phyloP scores from a whole-genome alignment of 2,329 filamentous ascomycete species.

The Fusarium nelsonii region DNA sequence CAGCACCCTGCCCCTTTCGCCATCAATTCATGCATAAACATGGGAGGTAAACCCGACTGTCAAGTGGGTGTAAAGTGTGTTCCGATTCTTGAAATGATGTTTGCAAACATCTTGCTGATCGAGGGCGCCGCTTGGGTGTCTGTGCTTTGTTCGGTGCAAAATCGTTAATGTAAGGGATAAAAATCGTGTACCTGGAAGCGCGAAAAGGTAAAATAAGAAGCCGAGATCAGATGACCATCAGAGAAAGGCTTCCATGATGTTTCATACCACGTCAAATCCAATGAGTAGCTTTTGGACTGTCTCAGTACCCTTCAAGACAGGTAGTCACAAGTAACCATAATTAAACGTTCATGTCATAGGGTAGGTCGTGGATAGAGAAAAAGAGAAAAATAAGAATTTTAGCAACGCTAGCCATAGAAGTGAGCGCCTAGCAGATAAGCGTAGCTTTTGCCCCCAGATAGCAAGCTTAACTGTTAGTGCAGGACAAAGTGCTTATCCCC shows the following conservation, averaged over 20 bases:
- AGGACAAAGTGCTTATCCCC: neutral
- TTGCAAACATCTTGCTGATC: too few relatives aligned
- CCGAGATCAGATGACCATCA: too few relatives aligned
- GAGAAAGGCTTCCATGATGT: too few relatives aligned
- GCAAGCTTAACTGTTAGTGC: neutral
- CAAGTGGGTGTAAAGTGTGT: neutral
- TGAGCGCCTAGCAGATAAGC: neutral
- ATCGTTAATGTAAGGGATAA: too few relatives aligned
- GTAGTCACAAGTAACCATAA: too few relatives aligned
- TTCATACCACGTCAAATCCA: too few relatives aligned
- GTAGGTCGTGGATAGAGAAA: neutral
- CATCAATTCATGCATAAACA: rapidly evolving
- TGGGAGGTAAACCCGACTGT: neutral
- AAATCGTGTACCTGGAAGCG: too few relatives aligned
- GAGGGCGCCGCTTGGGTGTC: too few relatives aligned
- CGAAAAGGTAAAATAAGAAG: too few relatives aligned
- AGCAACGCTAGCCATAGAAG: neutral
- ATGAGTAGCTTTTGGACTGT: neutral
- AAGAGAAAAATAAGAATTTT: neutral
- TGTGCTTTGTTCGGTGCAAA: too few relatives aligned
- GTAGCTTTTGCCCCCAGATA: rapidly evolving
- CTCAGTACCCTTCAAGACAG: rapidly evolving
- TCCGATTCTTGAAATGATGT: too few relatives aligned
- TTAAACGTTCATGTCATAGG: neutral
- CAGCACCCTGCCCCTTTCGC: rapidly evolving